Percentiles rank a stretch among this genome's conserved stretches.
phyloP scores from a whole-genome alignment of 495 filamentous ascomycete genomes.

The Penicillium pulvis region DNA sequence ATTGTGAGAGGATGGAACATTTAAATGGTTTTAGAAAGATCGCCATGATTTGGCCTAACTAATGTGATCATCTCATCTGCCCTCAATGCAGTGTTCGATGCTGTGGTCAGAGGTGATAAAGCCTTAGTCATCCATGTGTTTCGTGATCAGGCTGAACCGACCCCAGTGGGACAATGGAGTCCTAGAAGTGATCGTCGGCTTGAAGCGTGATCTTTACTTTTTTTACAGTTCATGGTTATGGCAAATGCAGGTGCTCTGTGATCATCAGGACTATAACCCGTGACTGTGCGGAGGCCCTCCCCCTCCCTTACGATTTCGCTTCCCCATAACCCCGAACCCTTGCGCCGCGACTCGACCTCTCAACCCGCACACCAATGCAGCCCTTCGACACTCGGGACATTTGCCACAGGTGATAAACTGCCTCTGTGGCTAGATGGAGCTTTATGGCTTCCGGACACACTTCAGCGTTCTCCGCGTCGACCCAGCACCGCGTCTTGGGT shows the following conservation, averaged over 20 bases:
- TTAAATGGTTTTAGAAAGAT: no score
- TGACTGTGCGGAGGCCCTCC: constrained; percentile 27
- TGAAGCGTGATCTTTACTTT: constrained; percentile 7
- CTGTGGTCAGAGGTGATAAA: not conserved
- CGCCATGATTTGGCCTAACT: not conserved
- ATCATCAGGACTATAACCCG: constrained; percentile 22
- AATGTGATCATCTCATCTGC: not conserved
- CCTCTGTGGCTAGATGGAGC: constrained; percentile 48
- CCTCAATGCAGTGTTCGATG: not conserved
- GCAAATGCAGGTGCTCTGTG: constrained; percentile 19
- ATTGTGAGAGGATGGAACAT: no score
- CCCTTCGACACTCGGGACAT: constrained; percentile 25
- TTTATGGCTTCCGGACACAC: constrained; percentile 53
- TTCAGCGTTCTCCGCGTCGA: constrained; percentile 62
- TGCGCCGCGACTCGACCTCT: constrained; percentile 28
- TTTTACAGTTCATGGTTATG: constrained; percentile 18
- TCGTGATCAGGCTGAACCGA: constrained; percentile 24
- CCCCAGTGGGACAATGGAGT: constrained; percentile 26
- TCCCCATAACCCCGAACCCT: constrained; percentile 29
- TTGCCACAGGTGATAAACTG: constrained; percentile 45
- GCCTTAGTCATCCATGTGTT: constrained; percentile 33
- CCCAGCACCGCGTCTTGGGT: constrained; percentile 64
- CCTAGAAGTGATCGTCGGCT: constrained; percentile 4
- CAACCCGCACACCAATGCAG: constrained; percentile 39
- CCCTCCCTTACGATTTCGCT: constrained; percentile 29